Percentiles rank a stretch among this genome's conserved stretches.
Conservation (phyloP, 495 filamentous ascomycete species). For the Neohortaea acidophila region DNA sequence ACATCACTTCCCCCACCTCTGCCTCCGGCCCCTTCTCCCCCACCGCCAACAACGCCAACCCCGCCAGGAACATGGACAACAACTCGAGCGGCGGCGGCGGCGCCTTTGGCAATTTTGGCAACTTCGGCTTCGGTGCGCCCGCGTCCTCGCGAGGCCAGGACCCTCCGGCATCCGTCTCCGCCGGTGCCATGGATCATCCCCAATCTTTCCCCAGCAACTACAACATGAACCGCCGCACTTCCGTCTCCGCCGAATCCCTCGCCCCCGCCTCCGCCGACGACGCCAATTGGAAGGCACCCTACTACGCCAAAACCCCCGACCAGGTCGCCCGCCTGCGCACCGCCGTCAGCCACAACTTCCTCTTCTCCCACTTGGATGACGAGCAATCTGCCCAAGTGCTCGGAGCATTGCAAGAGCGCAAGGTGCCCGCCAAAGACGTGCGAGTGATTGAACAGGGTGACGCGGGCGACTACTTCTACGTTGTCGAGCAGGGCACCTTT, state of each 20-base stretch:
- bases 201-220: conserved; percentile 84
- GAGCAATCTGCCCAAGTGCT: conserved; percentile 77
- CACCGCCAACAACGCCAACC: conserved; percentile 12
- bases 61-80: background rate
- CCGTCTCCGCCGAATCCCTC: conserved; percentile 90
- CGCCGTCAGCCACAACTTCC: conserved; percentile 77
- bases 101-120: conserved; percentile 22
- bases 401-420: conserved; percentile 84
- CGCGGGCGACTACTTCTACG: conserved; percentile 92
- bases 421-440: conserved; percentile 85
- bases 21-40: conserved; percentile 32
- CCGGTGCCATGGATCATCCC: conserved; percentile 11
- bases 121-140: conserved; percentile 22
- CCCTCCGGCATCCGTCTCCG: conserved; percentile 12
- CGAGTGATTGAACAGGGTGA: conserved; percentile 96
- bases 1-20: conserved; percentile 44
- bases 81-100: conserved; percentile 1
- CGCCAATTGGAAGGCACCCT: conserved; percentile 82
- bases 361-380: conserved; percentile 89
- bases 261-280: conserved; percentile 69
- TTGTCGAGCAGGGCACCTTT: conserved; percentile 82
- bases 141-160: conserved; percentile 3
- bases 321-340: conserved; percentile 64
- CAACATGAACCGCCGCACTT: conserved; percentile 82
- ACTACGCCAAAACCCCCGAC: conserved; percentile 64